Base-by-base conservation (phyloP, 495 filamentous ascomycete species). In the Neurospora sp. region DNA sequence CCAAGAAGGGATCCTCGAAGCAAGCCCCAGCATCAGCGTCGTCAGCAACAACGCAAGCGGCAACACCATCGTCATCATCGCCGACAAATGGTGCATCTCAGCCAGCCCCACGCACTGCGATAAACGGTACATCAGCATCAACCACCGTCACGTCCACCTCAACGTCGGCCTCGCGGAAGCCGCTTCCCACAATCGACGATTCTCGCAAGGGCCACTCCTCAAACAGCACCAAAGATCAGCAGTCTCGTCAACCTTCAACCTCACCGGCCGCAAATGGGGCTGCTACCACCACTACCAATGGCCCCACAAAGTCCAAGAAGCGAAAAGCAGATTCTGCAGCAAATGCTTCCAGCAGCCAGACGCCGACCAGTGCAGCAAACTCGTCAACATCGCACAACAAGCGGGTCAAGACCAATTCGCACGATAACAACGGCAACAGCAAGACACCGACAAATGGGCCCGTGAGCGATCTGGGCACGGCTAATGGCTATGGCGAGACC, bases 321-420 rank as follows among this genome's bases (percentile, higher is more conserved):
- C 90, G 93, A 74, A 97, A 96, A 81, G 91, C 92, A 40, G 79
- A 82, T 24, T 43, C 80, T 36, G 80, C 84, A 76, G 73, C 82
- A 5, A 77, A 74, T 37, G 76, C 84, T 74, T 77, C 79, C 71
- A 82, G 77, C 78, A 83, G 81, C 48, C 87, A 89, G n/a, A 85
- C 86, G 59, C 86, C 86, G 76, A 82, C 84, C 70, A 74, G 72
- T 43, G 37, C 76, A 21, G 71, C 82, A 19, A 36, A 72, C 38
- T 70, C 77, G 21, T 72, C 75, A 72, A 79, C 78, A 38, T 76
- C 77, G 77, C 78, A 79, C 59, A 66, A 66, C 54, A 83, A 82
- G 78, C 82, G 82, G 28, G 71, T 83, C 38, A 83, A 82, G 71
- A 80, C 85, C 62, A 79, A 82, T 73, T 84, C 88, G 66, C 83